Conservation (phyloP, 2,329 filamentous ascomycete species). For the Cadophora luteo-olivacea region DNA sequence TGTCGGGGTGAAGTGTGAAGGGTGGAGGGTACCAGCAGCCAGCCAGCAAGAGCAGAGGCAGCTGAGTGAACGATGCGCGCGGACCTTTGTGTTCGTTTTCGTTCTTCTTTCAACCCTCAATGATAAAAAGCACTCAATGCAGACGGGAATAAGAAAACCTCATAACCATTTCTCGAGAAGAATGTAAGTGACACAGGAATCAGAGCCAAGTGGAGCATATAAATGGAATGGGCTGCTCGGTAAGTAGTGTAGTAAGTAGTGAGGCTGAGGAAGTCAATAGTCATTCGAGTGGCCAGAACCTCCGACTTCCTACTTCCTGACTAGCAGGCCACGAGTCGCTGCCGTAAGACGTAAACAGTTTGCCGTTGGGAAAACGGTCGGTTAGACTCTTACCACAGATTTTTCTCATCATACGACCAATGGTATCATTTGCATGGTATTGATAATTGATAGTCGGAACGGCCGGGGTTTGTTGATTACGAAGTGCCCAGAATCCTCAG, state of each 20-base stretch:
- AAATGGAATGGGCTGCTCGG: neutral
- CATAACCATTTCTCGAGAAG: neutral
- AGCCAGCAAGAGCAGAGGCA: neutral
- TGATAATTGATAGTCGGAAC: constrained; percentile 11
- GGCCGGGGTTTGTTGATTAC: constrained; percentile 19
- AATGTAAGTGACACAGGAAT: neutral
- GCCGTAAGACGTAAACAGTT: constrained; percentile 9
- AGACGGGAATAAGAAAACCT: neutral
- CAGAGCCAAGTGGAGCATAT: neutral
- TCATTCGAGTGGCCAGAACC: neutral
- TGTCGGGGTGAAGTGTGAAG: constrained; percentile 1
- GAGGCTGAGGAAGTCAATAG: neutral
- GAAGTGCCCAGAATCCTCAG: neutral
- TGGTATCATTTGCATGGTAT: neutral
- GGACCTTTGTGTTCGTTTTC: constrained; percentile 12
- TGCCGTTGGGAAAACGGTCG: neutral
- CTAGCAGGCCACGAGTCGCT: constrained; percentile 2
- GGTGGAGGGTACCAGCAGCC: neutral
- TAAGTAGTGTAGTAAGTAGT: too few relatives aligned
- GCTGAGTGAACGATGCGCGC: constrained; percentile 4
- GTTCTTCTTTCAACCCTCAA: neutral
- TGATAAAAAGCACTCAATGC: neutral
- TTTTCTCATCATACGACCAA: neutral
- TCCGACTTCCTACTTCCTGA: neutral
- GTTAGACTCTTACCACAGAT: neutral